Conservation (phyloP, 768 basidiomycete species). For the Boletus pseudopeckii region DNA sequence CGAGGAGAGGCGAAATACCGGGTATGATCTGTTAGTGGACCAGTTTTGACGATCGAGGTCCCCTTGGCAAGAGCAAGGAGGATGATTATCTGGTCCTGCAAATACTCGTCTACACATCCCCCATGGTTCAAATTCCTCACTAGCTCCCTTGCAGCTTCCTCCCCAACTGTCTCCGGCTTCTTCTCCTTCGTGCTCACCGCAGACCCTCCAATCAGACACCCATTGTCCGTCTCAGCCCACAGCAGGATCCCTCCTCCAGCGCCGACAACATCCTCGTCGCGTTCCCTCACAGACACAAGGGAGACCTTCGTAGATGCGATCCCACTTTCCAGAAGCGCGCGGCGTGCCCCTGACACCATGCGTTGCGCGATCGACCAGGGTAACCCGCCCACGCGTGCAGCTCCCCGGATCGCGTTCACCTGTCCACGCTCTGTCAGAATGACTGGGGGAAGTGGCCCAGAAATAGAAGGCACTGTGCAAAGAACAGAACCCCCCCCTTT, state of each 20-base stretch:
- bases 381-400: conserved; percentile 66
- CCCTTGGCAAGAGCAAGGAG: conserved; percentile 73
- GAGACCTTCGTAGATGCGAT: conserved; percentile 16
- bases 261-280: conserved; percentile 45
- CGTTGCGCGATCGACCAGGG: conserved; percentile 50
- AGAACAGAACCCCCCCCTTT: conserved; percentile 66
- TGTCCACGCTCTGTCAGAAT: conserved; percentile 55
- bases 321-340: conserved; percentile 41
- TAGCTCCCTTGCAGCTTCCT: conserved; percentile 58
- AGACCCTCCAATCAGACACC: conserved; percentile 67
- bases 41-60: conserved; percentile 51
- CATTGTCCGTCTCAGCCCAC: conserved; percentile 70
- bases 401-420: conserved; percentile 49
- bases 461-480: conserved; percentile 36
- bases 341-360: conserved; percentile 54
- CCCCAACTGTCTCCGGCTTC: conserved; percentile 47
- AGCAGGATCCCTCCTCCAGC: conserved; percentile 69
- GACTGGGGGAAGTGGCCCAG: conserved; percentile 42
- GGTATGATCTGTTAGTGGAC: conserved; percentile 66
- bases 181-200: conserved; percentile 55
- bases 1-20: conserved; percentile 37
- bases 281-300: conserved; percentile 47
- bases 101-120: conserved; percentile 68
- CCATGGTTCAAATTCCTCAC: conserved; percentile 55
- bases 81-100: conserved; percentile 77